Conservation (phyloP, 192 early-diverging fungal species). For the Dissophora ornata region DNA sequence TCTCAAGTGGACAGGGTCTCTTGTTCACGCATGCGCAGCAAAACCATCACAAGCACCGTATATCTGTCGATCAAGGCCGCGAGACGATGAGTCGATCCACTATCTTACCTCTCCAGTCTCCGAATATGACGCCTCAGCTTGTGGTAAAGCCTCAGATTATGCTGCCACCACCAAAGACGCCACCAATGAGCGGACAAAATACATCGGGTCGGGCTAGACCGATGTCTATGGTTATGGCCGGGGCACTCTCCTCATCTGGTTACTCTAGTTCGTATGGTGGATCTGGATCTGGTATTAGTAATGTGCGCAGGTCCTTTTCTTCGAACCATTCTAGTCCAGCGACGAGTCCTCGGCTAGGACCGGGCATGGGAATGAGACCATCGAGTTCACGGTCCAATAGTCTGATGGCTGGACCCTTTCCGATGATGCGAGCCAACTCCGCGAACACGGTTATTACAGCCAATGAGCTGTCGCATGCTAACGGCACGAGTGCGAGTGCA, state of each 20-base stretch:
- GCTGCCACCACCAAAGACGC: slow-evolving; percentile 46
- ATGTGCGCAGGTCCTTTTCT: slow-evolving; percentile 18
- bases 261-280: slow-evolving; percentile 31
- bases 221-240: slow-evolving; percentile 40
- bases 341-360: slow-evolving; percentile 40
- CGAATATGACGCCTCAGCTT: slow-evolving; percentile 37
- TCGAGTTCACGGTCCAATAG: slow-evolving; percentile 34
- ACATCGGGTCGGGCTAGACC: slow-evolving; percentile 37
- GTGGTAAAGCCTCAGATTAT: slow-evolving; percentile 53
- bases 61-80: slow-evolving; percentile 41
- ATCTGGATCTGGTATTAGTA: neutral
- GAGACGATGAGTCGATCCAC: slow-evolving; percentile 38
- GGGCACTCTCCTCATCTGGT: slow-evolving; percentile 9
- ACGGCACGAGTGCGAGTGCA: neutral
- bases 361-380: slow-evolving; percentile 15
- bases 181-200: slow-evolving; percentile 48
- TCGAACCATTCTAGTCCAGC: slow-evolving; percentile 50
- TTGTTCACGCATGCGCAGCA: slow-evolving; percentile 22
- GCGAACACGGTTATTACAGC: slow-evolving; percentile 11
- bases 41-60: slow-evolving; percentile 18
- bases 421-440: slow-evolving; percentile 39
- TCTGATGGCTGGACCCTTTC: slow-evolving; percentile 34
- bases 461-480: neutral
- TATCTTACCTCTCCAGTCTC: slow-evolving; percentile 30
- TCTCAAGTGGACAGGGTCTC: slow-evolving; percentile 31